phyloP scores from a whole-genome alignment of 2,329 filamentous ascomycete species.

The Chrysosporium queenslandicum region DNA sequence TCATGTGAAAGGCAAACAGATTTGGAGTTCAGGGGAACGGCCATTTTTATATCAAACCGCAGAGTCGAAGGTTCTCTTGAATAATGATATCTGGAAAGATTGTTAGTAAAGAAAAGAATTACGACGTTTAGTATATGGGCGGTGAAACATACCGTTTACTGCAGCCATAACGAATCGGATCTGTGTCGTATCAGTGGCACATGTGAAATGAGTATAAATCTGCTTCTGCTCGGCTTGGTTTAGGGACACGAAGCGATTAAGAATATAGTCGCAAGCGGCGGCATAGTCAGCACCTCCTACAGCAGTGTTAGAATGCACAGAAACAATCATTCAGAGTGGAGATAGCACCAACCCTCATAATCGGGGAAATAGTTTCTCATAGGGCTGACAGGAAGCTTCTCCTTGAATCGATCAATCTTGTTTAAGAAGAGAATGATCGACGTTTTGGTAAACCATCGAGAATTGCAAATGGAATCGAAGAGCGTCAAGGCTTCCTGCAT shows the following conservation, averaged over 20 bases:
- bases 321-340: background rate
- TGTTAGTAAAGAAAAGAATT: conserved; percentile 44
- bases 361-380: conserved; percentile 70
- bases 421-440: conserved; percentile 64
- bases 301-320: conserved; percentile 15
- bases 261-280: conserved; percentile 94
- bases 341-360: conserved; percentile 51
- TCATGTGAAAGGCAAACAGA: conserved; percentile 16
- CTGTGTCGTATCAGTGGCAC: conserved; percentile 95
- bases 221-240: conserved; percentile 99
- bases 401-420: conserved; percentile 67
- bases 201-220: conserved; percentile 99
- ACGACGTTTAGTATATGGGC: conserved; percentile 3
- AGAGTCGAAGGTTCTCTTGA: conserved; percentile 95
- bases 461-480: conserved; percentile 65
- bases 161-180: conserved; percentile 99
- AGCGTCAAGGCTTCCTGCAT: conserved; percentile 63
- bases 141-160: conserved; percentile 68
- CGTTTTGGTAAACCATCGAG: conserved; percentile 62
- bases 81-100: conserved; percentile 81
- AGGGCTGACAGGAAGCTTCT: conserved; percentile 61
- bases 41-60: conserved; percentile 75
- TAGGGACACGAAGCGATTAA: conserved; percentile 94
- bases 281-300: conserved; percentile 84
- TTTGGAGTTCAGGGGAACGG: conserved; percentile 24